Evolutionary conservation across 805 yeast species (phyloP), one percentile per base, ranked within the genome.

Genomic region (Debaryomyces maramus): DNA sequence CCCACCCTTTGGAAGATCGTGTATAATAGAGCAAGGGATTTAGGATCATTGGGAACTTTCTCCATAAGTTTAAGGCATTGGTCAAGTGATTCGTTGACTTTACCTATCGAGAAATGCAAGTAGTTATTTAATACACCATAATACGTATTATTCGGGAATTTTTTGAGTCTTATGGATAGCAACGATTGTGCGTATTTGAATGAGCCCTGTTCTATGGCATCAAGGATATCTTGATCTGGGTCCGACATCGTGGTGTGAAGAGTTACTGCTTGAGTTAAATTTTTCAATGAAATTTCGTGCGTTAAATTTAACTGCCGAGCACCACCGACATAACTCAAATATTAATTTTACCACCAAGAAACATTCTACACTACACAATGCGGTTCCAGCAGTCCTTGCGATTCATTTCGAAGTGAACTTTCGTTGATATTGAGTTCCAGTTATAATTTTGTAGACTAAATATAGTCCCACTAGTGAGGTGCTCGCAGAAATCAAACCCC

Each of bases 61-160:
- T 53, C 45, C 38, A 56, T 37, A 7, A 70, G 48, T 17, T 47
- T 40, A 39, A 62, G 42, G 18, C 60, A 44, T 45, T 65, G 60
- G 39, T 62, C 31, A 35, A 60, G 9, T 2, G 78, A 72, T 33
- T 59, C 63, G 2, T 50, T 44, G 6, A 47, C 41, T 20, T 66
- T 50, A 11, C 74, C 73, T 14, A 53, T 53, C 26, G 59, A 51
- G 20, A 61, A 63, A 13, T 62, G 51, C 7, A 67, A 51, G 35
- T 64, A 63, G 24, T 67, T 58, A 34, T 64, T 60, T 34, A 78
- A 56, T 1, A 79, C 83, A 38, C 63, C 58, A 63, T 76, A 78
- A 47, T 76, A 79, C 5, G 79, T 69, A 21, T 77, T 68, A 20
- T 75, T 71, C 2, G 95, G 93, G 36, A 65, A 66, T 53, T 77